Conservation (phyloP, 1,284 basidiomycete genomes). For the Trichosporon ovoides region DNA sequence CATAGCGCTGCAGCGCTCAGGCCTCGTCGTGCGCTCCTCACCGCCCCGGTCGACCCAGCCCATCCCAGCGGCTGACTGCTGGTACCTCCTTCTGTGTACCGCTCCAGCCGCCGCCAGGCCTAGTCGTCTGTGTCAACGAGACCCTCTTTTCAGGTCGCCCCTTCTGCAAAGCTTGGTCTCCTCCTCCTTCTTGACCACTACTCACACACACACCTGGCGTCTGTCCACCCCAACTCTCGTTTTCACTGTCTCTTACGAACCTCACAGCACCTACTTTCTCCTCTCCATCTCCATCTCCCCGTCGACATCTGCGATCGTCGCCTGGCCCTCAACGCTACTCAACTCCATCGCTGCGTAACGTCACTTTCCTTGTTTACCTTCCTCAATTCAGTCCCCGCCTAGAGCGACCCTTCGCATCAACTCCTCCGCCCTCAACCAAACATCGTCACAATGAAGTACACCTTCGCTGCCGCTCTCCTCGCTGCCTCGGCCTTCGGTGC, state of each 20-base stretch:
- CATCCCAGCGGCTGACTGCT: neutral
- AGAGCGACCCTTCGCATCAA: neutral
- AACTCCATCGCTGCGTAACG: conserved; percentile 5
- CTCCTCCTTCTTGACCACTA: neutral
- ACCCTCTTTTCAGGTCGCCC: conserved; percentile 6
- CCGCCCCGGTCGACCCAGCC: neutral
- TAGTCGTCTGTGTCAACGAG: too few relatives aligned
- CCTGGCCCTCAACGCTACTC: neutral
- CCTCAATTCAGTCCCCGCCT: neutral
- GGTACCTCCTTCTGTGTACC: neutral
- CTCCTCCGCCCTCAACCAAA: neutral
- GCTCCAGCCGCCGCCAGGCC: neutral
- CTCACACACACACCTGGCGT: neutral
- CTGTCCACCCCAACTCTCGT: conserved; percentile 1
- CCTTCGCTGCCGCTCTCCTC: conserved; percentile 13
- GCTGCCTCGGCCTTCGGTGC: conserved; percentile 13
- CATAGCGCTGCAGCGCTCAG: too few relatives aligned
- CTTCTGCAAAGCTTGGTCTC: neutral
- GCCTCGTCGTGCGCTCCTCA: too few relatives aligned
- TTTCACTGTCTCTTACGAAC: conserved; percentile 1
- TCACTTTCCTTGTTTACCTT: conserved; percentile 10
- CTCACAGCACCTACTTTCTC: neutral
- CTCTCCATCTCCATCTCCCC: neutral
- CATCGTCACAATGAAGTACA: conserved; percentile 19
- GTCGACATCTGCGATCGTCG: conserved; percentile 10